These are phyloP conservation scores for Blastobotrys petasosporus DNA, from an alignment of 1,139 yeast genomes.

Conservation along the genomic window DNA sequence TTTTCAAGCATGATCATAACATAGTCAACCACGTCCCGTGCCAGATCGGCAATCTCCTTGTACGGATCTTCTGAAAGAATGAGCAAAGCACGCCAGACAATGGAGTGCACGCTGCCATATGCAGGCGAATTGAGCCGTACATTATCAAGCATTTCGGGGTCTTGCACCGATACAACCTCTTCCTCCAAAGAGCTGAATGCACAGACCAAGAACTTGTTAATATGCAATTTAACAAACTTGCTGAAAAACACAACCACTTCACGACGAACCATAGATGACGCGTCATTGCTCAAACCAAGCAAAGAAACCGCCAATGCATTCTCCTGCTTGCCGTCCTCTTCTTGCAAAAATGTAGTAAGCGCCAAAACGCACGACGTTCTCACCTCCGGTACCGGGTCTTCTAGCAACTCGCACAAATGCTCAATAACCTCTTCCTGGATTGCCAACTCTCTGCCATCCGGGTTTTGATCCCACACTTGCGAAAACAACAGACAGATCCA, in stretches of 20 bases:
- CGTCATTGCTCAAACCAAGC: conserved; percentile 61
- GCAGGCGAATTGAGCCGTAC: conserved; percentile 46
- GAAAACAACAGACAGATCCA: conserved; percentile 84
- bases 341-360: conserved; percentile 55
- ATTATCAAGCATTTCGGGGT: conserved; percentile 53
- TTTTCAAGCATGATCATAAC: conserved; percentile 61
- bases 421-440: conserved; percentile 60
- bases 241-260: conserved; percentile 78
- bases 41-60: conserved; percentile 67
- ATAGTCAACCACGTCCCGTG: conserved; percentile 70
- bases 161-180: conserved; percentile 63
- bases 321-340: conserved; percentile 39
- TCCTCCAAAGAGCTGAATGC: conserved; percentile 84
- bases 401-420: conserved; percentile 51
- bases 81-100: conserved; percentile 80
- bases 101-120: conserved; percentile 79
- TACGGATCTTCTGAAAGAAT: conserved; percentile 87
- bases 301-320: conserved; percentile 42
- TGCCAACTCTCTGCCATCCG: conserved; percentile 71
- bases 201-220: conserved; percentile 72
- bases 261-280: conserved; percentile 81
- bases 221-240: conserved; percentile 63
- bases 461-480: conserved; percentile 66
- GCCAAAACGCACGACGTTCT: conserved; percentile 79
- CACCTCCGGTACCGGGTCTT: conserved; percentile 94